Conservation (phyloP, 2,329 filamentous ascomycete species). For the Colletotrichum tofieldiae region DNA sequence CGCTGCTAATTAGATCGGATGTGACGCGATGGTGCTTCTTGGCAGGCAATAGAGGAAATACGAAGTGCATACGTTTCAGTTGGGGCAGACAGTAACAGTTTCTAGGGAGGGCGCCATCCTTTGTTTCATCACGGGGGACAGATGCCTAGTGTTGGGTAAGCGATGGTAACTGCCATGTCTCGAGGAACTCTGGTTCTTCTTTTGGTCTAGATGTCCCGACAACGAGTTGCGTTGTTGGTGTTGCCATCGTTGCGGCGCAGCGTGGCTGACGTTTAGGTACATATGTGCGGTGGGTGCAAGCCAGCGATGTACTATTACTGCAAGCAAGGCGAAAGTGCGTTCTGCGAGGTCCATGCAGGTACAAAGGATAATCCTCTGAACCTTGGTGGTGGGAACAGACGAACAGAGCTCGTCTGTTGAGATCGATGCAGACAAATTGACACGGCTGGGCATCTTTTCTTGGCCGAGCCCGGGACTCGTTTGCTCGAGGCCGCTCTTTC, state of each 20-base stretch:
- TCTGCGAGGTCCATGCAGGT: slow-evolving; percentile 19
- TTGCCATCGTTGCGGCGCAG: slow-evolving; percentile 11
- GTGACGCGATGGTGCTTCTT: slow-evolving; percentile 34
- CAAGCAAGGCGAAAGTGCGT: slow-evolving; percentile 9
- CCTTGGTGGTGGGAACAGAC: slow-evolving; percentile 3
- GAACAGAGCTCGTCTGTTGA: not conserved
- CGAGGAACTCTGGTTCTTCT: not conserved
- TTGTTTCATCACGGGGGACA: slow-evolving; percentile 19
- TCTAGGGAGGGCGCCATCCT: slow-evolving; percentile 16
- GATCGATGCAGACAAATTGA: slow-evolving; percentile 14
- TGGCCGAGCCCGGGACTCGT: not conserved
- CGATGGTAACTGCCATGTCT: not conserved
- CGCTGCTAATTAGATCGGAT: slow-evolving; percentile 17
- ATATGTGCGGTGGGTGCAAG: slow-evolving; percentile 8
- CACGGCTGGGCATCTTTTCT: slow-evolving; percentile 1
- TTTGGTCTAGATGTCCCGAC: not conserved
- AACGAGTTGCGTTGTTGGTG: not conserved
- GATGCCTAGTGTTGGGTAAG: not conserved
- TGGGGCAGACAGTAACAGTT: slow-evolving; percentile 2
- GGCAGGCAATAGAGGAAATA: slow-evolving; percentile 37
- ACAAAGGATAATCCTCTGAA: not conserved
- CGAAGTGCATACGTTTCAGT: slow-evolving; percentile 37
- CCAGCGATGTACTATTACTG: not conserved
- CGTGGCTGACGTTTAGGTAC: not conserved
- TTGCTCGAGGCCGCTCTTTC: not conserved